A percentile compares a stretch with the other conserved stretches of the same genome.
Conservation (phyloP, 2,329 filamentous ascomycete genomes). For the Verticillium nonalfalfae region DNA sequence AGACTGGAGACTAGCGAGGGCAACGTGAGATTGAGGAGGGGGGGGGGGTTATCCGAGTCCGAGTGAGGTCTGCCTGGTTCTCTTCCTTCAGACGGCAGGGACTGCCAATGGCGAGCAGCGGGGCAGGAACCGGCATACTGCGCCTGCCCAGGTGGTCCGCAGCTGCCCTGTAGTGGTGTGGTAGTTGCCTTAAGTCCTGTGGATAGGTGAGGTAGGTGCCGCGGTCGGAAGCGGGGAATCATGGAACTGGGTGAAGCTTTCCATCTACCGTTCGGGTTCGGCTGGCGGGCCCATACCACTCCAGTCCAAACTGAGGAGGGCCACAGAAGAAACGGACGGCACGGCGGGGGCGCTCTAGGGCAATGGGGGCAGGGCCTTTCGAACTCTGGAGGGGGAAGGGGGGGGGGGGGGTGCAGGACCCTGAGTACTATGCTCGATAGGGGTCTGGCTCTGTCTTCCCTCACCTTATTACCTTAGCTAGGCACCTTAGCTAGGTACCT, state of each 20-base stretch:
- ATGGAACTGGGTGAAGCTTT: not conserved
- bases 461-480: too few species aligned
- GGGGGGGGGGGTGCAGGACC: not conserved
- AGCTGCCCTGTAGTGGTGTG: too few species aligned
- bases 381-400: not conserved
- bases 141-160: too few species aligned
- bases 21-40: not conserved
- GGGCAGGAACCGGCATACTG: not conserved
- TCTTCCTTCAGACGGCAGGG: not conserved
- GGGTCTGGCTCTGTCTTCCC: too few species aligned
- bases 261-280: not conserved
- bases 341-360: not conserved
- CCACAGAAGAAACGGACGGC: not conserved
- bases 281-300: not conserved
- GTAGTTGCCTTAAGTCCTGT: too few species aligned
- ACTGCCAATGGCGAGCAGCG: not conserved
- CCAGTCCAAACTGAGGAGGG: too few species aligned
- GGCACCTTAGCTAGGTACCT: too few species aligned
- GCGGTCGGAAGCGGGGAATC: not conserved
- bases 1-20: not conserved
- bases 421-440: not conserved
- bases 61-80: not conserved
- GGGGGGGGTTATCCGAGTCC: not conserved
- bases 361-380: not conserved
- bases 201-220: not conserved